phyloP scores from a whole-genome alignment of 2,329 filamentous ascomycete species.

The Capronia americana region DNA sequence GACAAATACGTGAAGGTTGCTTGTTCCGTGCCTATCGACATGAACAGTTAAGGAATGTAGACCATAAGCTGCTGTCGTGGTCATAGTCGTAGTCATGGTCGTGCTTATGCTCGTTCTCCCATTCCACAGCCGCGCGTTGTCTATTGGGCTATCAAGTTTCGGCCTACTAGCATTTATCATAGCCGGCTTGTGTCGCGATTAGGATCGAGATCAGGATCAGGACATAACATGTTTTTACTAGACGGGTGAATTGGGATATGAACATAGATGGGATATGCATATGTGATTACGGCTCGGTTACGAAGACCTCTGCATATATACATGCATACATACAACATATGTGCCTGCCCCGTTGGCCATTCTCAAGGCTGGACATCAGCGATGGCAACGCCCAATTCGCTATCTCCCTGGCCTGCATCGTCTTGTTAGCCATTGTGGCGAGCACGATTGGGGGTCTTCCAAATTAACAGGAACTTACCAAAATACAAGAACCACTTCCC shows the following conservation, averaged over 20 bases:
- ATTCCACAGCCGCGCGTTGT: no score
- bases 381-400: slow-evolving; percentile 19
- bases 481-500: slow-evolving; percentile 41
- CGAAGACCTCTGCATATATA: background rate
- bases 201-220: no score
- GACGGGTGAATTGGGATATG: no score
- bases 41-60: background rate
- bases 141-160: no score
- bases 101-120: no score
- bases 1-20: slow-evolving; percentile 2
- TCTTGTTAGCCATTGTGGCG: background rate
- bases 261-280: no score
- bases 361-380: slow-evolving; percentile 12
- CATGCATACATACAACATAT: background rate
- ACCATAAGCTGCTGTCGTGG: no score
- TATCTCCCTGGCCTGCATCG: slow-evolving; percentile 18
- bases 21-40: background rate
- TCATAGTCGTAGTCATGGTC: no score
- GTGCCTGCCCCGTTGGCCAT: background rate
- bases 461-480: slow-evolving; percentile 2
- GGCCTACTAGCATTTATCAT: no score
- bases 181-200: no score
- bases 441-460: background rate
- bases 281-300: background rate
- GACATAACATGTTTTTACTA: no score